These are phyloP conservation scores for Microthyrium microscopicum DNA, from an alignment of 2,329 filamentous ascomycete genomes.

Conservation along the genomic window DNA sequence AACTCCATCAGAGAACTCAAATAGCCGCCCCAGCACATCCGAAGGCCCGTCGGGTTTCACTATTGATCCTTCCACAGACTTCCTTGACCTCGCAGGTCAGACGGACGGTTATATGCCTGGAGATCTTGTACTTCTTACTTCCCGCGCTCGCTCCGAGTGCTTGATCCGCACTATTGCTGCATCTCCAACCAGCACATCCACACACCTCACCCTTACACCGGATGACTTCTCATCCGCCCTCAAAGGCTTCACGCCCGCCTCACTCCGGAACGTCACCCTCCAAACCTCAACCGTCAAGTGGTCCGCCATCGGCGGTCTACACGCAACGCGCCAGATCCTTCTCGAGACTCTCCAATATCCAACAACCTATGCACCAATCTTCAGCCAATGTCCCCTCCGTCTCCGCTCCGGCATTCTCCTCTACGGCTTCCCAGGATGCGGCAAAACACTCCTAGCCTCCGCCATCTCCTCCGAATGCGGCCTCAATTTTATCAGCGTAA, in stretches of 20 bases:
- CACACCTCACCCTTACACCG: slow-evolving; percentile 44
- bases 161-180: slow-evolving; percentile 63
- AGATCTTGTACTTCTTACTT: slow-evolving; percentile 71
- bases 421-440: slow-evolving; percentile 90
- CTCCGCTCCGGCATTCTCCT: slow-evolving; percentile 81
- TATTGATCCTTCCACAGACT: slow-evolving; percentile 63
- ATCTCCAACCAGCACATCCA: slow-evolving; percentile 11
- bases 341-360: slow-evolving; percentile 93
- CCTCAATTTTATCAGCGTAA: slow-evolving; percentile 95
- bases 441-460: slow-evolving; percentile 87
- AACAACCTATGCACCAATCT: slow-evolving; percentile 94
- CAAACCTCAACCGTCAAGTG: slow-evolving; percentile 90
- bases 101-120: slow-evolving; percentile 98
- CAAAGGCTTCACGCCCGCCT: slow-evolving; percentile 86
- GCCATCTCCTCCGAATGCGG: slow-evolving; percentile 97
- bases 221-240: slow-evolving; percentile 72
- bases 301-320: slow-evolving; percentile 75
- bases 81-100: slow-evolving; percentile 80
- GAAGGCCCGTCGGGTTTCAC: slow-evolving; percentile 40
- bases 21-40: slow-evolving; percentile 20
- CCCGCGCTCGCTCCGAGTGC: slow-evolving; percentile 78
- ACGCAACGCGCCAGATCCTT: slow-evolving; percentile 73
- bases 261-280: slow-evolving; percentile 81
- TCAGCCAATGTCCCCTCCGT: slow-evolving; percentile 87
- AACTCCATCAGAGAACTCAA: neutral